A percentile compares a stretch with the other conserved stretches of the same genome.
These are phyloP conservation scores for Ceratocystis alfenasii DNA, from an alignment of 2,329 filamentous ascomycete genomes.

Conservation along the genomic window DNA sequence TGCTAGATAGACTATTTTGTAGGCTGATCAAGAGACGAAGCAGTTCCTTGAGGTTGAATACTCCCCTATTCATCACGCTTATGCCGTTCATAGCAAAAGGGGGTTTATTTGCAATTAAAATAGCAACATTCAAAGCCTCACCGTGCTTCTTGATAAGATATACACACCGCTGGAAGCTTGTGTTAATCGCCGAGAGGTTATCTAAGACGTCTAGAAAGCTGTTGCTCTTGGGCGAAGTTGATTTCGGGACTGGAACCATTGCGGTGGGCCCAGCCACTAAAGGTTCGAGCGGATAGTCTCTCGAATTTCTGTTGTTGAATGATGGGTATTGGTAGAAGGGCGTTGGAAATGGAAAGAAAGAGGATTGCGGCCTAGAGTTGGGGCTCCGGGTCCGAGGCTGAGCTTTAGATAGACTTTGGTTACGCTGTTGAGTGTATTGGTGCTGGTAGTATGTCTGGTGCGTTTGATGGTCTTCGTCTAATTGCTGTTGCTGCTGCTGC, in stretches of 20 bases:
- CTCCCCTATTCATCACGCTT: constrained; percentile 24
- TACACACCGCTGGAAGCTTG: constrained; percentile 22
- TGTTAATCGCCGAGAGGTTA: constrained; percentile 6
- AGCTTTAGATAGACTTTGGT: not conserved
- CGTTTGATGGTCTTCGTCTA: not conserved
- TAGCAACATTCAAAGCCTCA: constrained; percentile 18
- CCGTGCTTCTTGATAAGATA: constrained; percentile 11
- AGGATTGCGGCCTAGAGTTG: not conserved
- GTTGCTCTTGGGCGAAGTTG: not conserved
- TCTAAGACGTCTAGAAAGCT: not conserved
- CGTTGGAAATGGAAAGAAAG: not conserved
- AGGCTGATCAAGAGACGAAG: constrained; percentile 26
- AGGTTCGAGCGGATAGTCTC: too few relatives aligned
- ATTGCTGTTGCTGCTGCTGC: not conserved
- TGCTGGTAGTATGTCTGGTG: not conserved
- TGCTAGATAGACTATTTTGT: constrained; percentile 22
- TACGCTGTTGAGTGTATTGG: not conserved
- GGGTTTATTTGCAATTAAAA: constrained; percentile 20
- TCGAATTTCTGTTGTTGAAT: too few relatives aligned
- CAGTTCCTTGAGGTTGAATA: constrained; percentile 26
- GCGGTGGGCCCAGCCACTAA: not conserved
- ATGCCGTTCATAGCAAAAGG: constrained; percentile 22
- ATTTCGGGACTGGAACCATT: not conserved
- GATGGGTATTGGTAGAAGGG: not conserved
- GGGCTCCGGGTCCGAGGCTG: not conserved